Conservation (phyloP, 2,329 filamentous ascomycete genomes). For the Alternaria sp. region DNA sequence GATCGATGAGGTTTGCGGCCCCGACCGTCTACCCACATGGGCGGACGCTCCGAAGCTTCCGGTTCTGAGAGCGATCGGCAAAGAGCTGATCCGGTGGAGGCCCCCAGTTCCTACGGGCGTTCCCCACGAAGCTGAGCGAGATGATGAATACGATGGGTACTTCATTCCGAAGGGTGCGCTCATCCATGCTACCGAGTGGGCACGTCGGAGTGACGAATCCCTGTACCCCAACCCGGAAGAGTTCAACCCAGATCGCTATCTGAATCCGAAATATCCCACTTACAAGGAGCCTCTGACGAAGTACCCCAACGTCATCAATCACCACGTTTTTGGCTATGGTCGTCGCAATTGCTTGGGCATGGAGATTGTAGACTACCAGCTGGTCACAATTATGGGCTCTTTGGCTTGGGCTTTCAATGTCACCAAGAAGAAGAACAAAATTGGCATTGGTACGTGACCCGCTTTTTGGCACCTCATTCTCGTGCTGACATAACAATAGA, state of each 20-base stretch:
- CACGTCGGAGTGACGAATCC: constrained; percentile 63
- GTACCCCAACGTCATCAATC: constrained; percentile 17
- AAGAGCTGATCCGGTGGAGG: constrained; percentile 26
- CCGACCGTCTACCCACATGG: constrained; percentile 13
- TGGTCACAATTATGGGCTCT: constrained; percentile 13
- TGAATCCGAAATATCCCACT: constrained; percentile 37
- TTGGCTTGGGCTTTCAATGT: constrained; percentile 23
- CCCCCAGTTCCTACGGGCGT: constrained; percentile 20
- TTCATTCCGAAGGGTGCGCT: constrained; percentile 24
- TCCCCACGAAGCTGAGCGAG: constrained; percentile 17
- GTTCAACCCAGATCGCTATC: constrained; percentile 65
- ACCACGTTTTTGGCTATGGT: constrained; percentile 19
- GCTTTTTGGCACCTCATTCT: not conserved
- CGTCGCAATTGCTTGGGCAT: constrained; percentile 18
- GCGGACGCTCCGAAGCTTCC: constrained; percentile 13
- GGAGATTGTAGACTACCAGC: constrained; percentile 20
- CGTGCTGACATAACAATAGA: not conserved
- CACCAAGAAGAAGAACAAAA: constrained; percentile 4
- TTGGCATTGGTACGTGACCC: not conserved
- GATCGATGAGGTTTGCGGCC: constrained; percentile 63
- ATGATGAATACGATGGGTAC: constrained; percentile 27
- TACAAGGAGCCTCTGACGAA: constrained; percentile 18
- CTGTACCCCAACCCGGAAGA: constrained; percentile 65
- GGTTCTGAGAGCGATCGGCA: constrained; percentile 17
- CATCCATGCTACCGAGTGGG: constrained; percentile 31